Evolutionary conservation across 2,329 filamentous ascomycete genomes (phyloP).

Genomic region (Aspergillus pseudoglaucus): DNA sequence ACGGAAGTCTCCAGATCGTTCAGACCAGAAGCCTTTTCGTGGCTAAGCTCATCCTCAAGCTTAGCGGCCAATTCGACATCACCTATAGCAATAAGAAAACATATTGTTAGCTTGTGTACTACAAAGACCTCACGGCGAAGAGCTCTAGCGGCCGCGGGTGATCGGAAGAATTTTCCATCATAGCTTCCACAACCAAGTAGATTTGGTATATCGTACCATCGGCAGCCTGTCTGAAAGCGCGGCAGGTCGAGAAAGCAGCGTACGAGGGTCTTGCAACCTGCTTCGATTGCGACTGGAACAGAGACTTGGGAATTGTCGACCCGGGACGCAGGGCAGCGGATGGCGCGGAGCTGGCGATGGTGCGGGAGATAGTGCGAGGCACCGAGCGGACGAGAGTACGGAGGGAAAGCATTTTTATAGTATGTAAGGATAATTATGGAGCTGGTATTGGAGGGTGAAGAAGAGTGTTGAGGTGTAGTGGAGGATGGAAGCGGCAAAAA

Average conservation of each 20-base stretch:
- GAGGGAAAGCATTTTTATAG: conserved; percentile 60
- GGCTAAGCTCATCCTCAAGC: conserved; percentile 73
- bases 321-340: conserved; percentile 44
- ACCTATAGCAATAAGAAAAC: conserved; percentile 30
- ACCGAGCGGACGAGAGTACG: conserved; percentile 60
- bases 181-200: neutral
- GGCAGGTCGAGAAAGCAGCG: conserved; percentile 43
- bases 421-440: conserved; percentile 1
- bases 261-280: conserved; percentile 36
- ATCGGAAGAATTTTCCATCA: neutral
- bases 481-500: conserved; percentile 9
- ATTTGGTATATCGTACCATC: conserved; percentile 32
- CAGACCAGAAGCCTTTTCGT: conserved; percentile 75
- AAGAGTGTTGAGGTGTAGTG: conserved; percentile 1
- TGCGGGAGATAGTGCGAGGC: conserved; percentile 57
- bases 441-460: neutral
- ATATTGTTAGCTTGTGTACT: neutral
- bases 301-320: conserved; percentile 42
- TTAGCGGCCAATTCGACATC: conserved; percentile 80
- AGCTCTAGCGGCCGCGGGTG: neutral
- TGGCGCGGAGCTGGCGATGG: conserved; percentile 45
- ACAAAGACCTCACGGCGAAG: neutral
- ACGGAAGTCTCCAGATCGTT: conserved; percentile 69
- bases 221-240: conserved; percentile 36
- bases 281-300: conserved; percentile 46